These are phyloP conservation scores for Trichocomaceae sp. DNA, from an alignment of 2,329 filamentous ascomycete species.

Conservation along the genomic window DNA sequence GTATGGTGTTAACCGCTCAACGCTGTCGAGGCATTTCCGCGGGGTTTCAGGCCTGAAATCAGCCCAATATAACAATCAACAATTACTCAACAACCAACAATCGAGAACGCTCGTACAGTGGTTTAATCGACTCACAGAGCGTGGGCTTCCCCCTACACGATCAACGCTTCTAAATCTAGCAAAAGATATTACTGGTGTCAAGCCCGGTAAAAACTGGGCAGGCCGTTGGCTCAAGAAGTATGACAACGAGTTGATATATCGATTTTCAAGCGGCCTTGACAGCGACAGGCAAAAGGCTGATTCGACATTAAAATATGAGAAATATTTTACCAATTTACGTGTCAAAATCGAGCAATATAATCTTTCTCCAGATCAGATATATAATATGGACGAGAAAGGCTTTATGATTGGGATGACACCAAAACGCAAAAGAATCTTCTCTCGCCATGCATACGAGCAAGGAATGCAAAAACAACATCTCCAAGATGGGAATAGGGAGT, in stretches of 20 bases:
- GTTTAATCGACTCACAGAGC: background rate
- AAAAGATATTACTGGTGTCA: background rate
- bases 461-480: slow-evolving; percentile 10
- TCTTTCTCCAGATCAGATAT: background rate
- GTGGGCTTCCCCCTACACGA: background rate
- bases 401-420: background rate
- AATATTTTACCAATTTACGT: too few relatives aligned
- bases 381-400: background rate
- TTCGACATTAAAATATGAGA: background rate
- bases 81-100: background rate
- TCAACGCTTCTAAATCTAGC: background rate
- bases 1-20: background rate
- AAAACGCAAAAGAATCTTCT: background rate
- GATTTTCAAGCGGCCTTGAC: too few relatives aligned
- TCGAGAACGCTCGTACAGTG: background rate
- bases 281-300: too few relatives aligned
- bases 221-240: background rate
- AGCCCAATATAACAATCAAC: background rate
- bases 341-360: too few relatives aligned
- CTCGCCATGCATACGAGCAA: background rate
- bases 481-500: slow-evolving; percentile 18
- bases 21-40: background rate
- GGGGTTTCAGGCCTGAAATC: background rate
- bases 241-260: too few relatives aligned
- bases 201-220: background rate